Conservation (phyloP, 768 basidiomycete genomes). For the Tricholoma hemisulphureum region DNA sequence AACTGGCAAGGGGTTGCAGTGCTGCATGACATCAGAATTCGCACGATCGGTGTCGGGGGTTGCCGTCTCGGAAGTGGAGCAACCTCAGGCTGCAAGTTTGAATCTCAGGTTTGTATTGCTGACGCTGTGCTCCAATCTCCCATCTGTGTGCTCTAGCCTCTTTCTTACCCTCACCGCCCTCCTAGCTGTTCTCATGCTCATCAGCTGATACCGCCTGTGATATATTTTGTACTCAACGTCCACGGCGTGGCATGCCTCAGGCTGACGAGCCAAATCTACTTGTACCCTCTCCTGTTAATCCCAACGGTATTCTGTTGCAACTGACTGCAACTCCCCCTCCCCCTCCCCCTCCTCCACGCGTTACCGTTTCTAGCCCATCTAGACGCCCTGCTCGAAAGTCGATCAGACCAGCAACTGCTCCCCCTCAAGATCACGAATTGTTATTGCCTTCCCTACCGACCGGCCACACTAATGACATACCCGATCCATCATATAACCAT, state of each 20-base stretch:
- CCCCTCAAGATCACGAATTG: slow-evolving; percentile 39
- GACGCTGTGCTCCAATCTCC: not conserved
- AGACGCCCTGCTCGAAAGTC: slow-evolving; percentile 23
- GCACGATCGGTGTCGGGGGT: not conserved
- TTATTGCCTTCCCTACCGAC: slow-evolving; percentile 43
- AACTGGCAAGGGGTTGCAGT: too few species aligned
- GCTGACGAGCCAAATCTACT: not conserved
- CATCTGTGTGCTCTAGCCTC: not conserved
- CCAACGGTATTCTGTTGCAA: not conserved
- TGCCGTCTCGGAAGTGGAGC: not conserved
- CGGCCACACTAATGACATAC: slow-evolving; percentile 2
- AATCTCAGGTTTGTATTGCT: not conserved
- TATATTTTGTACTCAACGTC: not conserved
- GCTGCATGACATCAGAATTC: too few species aligned
- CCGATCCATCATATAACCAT: not conserved
- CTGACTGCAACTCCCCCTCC: not conserved
- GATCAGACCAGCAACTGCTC: slow-evolving; percentile 37
- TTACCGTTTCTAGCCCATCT: not conserved
- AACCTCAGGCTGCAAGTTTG: not conserved
- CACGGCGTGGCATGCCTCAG: slow-evolving; percentile 2
- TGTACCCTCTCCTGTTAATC: not conserved
- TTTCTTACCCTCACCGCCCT: not conserved
- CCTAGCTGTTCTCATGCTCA: not conserved
- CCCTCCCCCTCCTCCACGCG: slow-evolving; percentile 1
- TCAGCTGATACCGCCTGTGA: not conserved